Evolutionary conservation across 2,329 filamentous ascomycete genomes (phyloP).

Genomic region (Metarhizium sp.): DNA sequence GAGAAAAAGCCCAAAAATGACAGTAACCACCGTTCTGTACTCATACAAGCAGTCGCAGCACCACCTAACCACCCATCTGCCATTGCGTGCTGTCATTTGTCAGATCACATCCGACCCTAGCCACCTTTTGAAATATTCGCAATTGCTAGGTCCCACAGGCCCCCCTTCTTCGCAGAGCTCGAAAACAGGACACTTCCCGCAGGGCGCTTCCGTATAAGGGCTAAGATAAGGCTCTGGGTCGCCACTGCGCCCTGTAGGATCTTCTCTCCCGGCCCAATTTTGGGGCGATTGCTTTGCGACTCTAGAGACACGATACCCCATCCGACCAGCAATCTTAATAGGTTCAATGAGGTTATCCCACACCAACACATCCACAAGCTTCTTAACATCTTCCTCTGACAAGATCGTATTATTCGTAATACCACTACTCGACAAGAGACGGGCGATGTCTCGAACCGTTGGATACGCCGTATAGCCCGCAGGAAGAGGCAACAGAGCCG

Average conservation of each 20-base stretch:
- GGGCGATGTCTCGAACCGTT: conserved; percentile 68
- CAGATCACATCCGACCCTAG: conserved; percentile 36
- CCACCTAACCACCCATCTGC: neutral
- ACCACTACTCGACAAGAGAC: conserved; percentile 57
- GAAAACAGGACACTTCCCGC: conserved; percentile 86
- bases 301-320: conserved; percentile 45
- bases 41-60: neutral
- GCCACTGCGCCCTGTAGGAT: conserved; percentile 24
- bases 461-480: conserved; percentile 71
- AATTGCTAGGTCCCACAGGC: conserved; percentile 80
- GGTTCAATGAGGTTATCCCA: conserved; percentile 79
- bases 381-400: conserved; percentile 67
- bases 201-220: conserved; percentile 80
- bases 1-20: neutral
- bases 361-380: conserved; percentile 78
- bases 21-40: neutral
- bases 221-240: conserved; percentile 46
- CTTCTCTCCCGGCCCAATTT: conserved; percentile 30
- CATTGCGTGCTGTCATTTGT: neutral
- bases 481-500: conserved; percentile 40
- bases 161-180: conserved; percentile 86
- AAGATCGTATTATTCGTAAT: conserved; percentile 65
- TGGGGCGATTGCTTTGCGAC: conserved; percentile 35
- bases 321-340: conserved; percentile 37
- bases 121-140: conserved; percentile 88